A percentile compares a stretch with the other conserved stretches of the same genome.
phyloP scores from a whole-genome alignment of 805 yeast genomes.

The Yueomyces sp. region DNA sequence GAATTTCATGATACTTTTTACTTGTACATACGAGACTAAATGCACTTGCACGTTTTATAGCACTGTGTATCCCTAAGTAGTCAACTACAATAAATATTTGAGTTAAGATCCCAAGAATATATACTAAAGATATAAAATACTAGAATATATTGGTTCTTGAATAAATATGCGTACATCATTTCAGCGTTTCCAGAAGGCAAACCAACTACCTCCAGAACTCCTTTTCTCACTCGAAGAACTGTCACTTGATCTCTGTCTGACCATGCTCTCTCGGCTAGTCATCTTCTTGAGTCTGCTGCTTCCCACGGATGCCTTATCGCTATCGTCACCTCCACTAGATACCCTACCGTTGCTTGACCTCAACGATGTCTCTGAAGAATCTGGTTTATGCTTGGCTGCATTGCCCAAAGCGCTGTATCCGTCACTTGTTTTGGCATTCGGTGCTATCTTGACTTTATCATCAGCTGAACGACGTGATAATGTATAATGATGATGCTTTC shows the following conservation, averaged over 20 bases:
- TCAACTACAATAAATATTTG: neutral
- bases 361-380: slow-evolving; percentile 1
- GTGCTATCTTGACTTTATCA: slow-evolving; percentile 16
- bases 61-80: neutral
- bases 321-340: neutral
- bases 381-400: neutral
- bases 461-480: neutral
- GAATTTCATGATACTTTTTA: too few relatives aligned
- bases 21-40: neutral
- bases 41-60: neutral
- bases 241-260: neutral
- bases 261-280: neutral
- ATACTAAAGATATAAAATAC: too few relatives aligned
- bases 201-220: neutral
- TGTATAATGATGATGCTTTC: neutral
- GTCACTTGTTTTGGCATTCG: slow-evolving; percentile 11
- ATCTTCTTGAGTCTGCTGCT: neutral
- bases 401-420: slow-evolving; percentile 12
- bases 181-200: neutral
- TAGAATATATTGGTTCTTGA: too few relatives aligned
- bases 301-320: neutral
- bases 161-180: too few relatives aligned
- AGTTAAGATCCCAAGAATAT: too few relatives aligned
- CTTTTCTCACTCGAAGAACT: neutral
- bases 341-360: neutral